phyloP scores from a whole-genome alignment of 192 early-diverging fungal genomes.

The Podila verticillata region DNA sequence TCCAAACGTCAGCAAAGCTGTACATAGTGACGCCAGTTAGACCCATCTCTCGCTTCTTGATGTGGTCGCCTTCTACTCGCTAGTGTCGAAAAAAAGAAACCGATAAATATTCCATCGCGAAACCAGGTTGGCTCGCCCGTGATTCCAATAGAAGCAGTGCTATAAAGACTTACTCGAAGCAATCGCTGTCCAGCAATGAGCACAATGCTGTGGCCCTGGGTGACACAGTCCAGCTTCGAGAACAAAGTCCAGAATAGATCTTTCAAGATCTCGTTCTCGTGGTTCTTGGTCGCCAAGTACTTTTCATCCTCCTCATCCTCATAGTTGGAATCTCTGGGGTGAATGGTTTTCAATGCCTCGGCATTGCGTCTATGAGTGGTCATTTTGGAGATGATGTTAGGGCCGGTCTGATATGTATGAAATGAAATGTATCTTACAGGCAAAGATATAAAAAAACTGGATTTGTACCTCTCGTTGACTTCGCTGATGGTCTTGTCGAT shows the following conservation, averaged over 20 bases:
- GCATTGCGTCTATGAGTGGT: slow-evolving; percentile 26
- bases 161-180: slow-evolving; percentile 35
- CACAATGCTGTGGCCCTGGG: slow-evolving; percentile 80
- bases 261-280: slow-evolving; percentile 75
- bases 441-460: not conserved
- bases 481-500: slow-evolving; percentile 78
- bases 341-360: slow-evolving; percentile 47
- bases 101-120: not conserved
- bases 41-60: slow-evolving; percentile 28
- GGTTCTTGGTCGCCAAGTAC: slow-evolving; percentile 59
- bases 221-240: slow-evolving; percentile 77
- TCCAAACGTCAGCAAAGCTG: slow-evolving; percentile 61
- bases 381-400: not conserved
- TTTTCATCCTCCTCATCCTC: slow-evolving; percentile 58
- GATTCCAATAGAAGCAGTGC: not conserved
- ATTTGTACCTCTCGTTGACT: slow-evolving; percentile 73
- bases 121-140: too few species aligned
- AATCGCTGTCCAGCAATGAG: slow-evolving; percentile 68
- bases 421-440: not conserved
- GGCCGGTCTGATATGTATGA: too few species aligned
- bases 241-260: slow-evolving; percentile 82
- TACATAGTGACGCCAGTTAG: slow-evolving; percentile 48
- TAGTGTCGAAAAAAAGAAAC: slow-evolving; percentile 1
- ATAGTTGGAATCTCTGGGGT: slow-evolving; percentile 48
- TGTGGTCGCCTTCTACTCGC: slow-evolving; percentile 37